Evolutionary conservation across 2,329 filamentous ascomycete species (phyloP).

Genomic region (Pestalotiopsis sp.): DNA sequence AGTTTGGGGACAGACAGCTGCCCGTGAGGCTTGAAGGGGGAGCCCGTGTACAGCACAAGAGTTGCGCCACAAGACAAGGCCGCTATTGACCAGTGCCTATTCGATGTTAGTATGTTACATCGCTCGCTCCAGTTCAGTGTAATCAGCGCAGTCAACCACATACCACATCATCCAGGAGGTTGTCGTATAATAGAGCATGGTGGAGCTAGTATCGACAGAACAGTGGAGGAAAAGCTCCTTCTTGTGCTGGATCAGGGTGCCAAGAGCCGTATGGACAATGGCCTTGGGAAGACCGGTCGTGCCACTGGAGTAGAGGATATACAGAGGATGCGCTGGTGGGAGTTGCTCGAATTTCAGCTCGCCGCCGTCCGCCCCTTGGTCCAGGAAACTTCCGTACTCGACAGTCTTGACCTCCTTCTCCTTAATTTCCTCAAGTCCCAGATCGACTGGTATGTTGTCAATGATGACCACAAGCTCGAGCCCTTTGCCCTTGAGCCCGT

Average conservation of each 20-base stretch:
- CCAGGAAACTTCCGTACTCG: slow-evolving; percentile 50
- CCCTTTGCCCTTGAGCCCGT: slow-evolving; percentile 59
- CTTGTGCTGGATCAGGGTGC: slow-evolving; percentile 93
- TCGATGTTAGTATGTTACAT: background rate
- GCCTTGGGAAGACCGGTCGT: slow-evolving; percentile 89
- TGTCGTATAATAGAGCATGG: slow-evolving; percentile 92
- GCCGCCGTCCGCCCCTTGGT: slow-evolving; percentile 41
- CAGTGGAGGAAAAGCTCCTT: slow-evolving; percentile 92
- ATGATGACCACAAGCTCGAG: slow-evolving; percentile 77
- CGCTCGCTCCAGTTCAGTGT: background rate
- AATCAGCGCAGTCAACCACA: background rate
- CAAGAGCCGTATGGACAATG: slow-evolving; percentile 89
- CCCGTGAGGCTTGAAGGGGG: slow-evolving; percentile 80
- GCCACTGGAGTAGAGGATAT: slow-evolving; percentile 91
- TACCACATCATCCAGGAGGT: slow-evolving; percentile 99
- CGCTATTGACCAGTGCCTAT: slow-evolving; percentile 83
- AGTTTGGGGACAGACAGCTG: slow-evolving; percentile 82
- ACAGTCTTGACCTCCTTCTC: slow-evolving; percentile 42
- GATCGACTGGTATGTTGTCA: slow-evolving; percentile 58
- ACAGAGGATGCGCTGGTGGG: slow-evolving; percentile 83
- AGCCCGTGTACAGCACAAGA: slow-evolving; percentile 88
- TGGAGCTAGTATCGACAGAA: slow-evolving; percentile 72
- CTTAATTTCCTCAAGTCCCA: slow-evolving; percentile 45
- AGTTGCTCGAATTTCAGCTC: slow-evolving; percentile 74
- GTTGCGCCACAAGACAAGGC: slow-evolving; percentile 82